phyloP scores from a whole-genome alignment of 73 alveolate species.

The Paramecium pentaurelia region DNA sequence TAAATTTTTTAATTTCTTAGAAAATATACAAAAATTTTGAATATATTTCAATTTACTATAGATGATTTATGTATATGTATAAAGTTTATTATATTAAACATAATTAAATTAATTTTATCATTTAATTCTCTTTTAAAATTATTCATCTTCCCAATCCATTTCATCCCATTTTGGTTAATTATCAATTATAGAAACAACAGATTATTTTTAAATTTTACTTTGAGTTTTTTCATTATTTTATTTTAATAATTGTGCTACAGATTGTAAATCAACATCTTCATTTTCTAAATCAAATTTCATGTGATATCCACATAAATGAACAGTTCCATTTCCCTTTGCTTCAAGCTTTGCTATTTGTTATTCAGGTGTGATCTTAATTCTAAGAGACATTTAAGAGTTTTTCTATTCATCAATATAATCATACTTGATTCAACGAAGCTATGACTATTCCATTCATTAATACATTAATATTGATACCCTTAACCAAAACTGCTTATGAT shows the following conservation, averaged over 20 bases:
- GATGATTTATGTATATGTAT: background rate
- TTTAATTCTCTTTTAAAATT: background rate
- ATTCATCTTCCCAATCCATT: background rate
- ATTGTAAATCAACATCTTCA: background rate
- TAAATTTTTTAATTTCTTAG: background rate
- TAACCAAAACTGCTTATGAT: background rate
- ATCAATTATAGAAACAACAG: background rate
- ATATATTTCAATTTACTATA: background rate
- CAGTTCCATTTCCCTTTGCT: background rate
- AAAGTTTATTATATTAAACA: background rate
- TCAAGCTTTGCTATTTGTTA: background rate
- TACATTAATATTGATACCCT: background rate
- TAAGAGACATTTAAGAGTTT: background rate
- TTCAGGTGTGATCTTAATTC: background rate
- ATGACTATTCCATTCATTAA: background rate
- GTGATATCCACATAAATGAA: background rate
- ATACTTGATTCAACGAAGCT: background rate
- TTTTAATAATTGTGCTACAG: background rate
- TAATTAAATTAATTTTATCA: background rate
- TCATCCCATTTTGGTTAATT: background rate
- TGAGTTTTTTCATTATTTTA: background rate
- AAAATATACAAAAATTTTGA: background rate
- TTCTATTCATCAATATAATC: background rate
- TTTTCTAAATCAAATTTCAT: background rate
- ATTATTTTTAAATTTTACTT: too few relatives aligned